These are phyloP conservation scores for Crithidia sp. DNA, from an alignment of 208 protist genomes.

Conservation along the genomic window DNA sequence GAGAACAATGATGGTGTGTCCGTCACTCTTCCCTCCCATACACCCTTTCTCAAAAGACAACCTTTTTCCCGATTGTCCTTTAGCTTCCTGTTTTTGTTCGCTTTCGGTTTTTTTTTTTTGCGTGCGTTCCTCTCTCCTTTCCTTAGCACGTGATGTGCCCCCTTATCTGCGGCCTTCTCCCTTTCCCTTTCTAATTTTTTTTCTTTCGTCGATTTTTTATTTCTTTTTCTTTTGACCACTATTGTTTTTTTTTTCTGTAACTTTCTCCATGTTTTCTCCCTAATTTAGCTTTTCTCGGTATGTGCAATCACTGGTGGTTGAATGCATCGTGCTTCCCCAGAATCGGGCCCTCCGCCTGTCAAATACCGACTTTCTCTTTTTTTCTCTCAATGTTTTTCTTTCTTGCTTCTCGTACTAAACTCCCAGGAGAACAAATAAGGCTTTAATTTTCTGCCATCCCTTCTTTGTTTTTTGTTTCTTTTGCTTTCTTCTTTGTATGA, in stretches of 20 bases:
- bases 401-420: too few species aligned
- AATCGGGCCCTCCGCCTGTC: too few species aligned
- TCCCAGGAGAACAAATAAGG: too few species aligned
- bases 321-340: too few species aligned
- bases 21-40: background rate
- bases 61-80: background rate
- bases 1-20: too few species aligned
- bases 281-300: background rate
- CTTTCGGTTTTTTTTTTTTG: slow-evolving; percentile 2
- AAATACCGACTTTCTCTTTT: too few species aligned
- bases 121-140: background rate
- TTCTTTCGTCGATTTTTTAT: background rate
- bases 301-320: too few species aligned
- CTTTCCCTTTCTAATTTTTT: background rate
- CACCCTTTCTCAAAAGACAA: background rate
- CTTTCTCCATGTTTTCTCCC: background rate
- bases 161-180: background rate
- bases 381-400: too few species aligned
- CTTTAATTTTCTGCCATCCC: too few species aligned
- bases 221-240: background rate
- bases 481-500: background rate
- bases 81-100: background rate
- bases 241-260: background rate
- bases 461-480: background rate
- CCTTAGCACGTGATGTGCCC: too few species aligned